Evolutionary conservation across 176 grass and related monocot genomes (phyloP).

Genomic region (Cocos nucifera): DNA sequence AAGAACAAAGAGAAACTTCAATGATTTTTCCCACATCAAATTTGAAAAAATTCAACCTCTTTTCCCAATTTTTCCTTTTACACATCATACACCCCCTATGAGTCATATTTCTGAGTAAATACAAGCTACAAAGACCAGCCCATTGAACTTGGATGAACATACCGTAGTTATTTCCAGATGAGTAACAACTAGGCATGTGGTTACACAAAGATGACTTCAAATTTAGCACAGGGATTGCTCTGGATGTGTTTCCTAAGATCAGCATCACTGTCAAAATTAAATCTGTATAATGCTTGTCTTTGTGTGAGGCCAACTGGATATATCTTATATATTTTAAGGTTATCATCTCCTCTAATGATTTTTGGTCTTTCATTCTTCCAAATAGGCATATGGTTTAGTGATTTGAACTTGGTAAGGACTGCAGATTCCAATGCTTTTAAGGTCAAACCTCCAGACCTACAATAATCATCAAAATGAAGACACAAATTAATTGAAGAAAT

Average conservation of each 20-base stretch:
- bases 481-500: background rate
- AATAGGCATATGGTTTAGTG: constrained; percentile 56
- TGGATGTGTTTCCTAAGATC: constrained; percentile 55
- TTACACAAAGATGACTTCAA: constrained; percentile 96
- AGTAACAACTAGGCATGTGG: background rate
- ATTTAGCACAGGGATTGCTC: constrained; percentile 73
- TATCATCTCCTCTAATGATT: constrained; percentile 52
- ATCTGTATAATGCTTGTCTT: constrained; percentile 15
- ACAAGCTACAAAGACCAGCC: no score
- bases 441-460: constrained; percentile 56
- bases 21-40: no score
- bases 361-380: constrained; percentile 88
- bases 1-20: no score
- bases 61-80: no score
- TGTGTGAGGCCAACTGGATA: constrained; percentile 60
- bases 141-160: no score
- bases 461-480: background rate
- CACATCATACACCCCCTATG: no score
- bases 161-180: no score
- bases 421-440: constrained; percentile 41
- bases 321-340: constrained; percentile 72
- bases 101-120: no score
- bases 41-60: no score
- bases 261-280: constrained; percentile 10
- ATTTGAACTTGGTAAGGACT: constrained; percentile 57